phyloP scores from a whole-genome alignment of 345 rosid genomes.

The Litchi chinensis region DNA sequence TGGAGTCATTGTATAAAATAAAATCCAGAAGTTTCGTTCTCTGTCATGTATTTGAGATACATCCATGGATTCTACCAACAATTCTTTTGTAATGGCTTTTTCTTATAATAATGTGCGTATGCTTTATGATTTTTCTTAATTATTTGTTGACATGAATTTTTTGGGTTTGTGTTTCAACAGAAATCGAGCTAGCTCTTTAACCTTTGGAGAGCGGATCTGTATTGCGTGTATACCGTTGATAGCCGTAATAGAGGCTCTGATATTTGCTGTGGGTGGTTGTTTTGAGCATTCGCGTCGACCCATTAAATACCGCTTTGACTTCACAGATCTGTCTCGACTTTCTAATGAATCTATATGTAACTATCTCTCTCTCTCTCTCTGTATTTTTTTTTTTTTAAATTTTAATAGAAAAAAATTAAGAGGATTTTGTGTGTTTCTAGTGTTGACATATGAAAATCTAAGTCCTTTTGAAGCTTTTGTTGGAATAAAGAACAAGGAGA shows the following conservation, averaged over 20 bases:
- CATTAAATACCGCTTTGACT: constrained; percentile 12
- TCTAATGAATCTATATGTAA: constrained; percentile 65
- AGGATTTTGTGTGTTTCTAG: neutral
- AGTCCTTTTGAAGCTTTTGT: neutral
- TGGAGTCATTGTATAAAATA: too few relatives aligned
- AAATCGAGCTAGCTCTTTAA: constrained; percentile 58
- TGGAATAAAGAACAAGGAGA: neutral
- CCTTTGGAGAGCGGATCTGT: constrained; percentile 70
- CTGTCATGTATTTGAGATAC: too few relatives aligned
- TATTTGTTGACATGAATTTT: neutral
- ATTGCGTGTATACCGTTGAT: constrained; percentile 58
- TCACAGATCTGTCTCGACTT: constrained; percentile 52
- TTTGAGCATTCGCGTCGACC: constrained; percentile 33
- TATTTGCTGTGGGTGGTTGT: constrained; percentile 45
- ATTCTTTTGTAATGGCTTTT: neutral
- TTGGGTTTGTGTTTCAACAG: constrained; percentile 27
- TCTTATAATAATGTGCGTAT: neutral
- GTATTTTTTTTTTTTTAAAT: neutral
- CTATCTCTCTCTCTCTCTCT: constrained; percentile 9
- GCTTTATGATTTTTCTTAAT: neutral
- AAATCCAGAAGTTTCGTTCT: too few relatives aligned
- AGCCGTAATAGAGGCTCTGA: constrained; percentile 50
- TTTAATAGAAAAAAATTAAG: neutral
- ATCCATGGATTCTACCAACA: constrained; percentile 5
- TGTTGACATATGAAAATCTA: neutral